Percentiles rank a stretch among this genome's conserved stretches.
Conservation (phyloP, 2,329 filamentous ascomycete genomes). For the Beauveria brongniartii region DNA sequence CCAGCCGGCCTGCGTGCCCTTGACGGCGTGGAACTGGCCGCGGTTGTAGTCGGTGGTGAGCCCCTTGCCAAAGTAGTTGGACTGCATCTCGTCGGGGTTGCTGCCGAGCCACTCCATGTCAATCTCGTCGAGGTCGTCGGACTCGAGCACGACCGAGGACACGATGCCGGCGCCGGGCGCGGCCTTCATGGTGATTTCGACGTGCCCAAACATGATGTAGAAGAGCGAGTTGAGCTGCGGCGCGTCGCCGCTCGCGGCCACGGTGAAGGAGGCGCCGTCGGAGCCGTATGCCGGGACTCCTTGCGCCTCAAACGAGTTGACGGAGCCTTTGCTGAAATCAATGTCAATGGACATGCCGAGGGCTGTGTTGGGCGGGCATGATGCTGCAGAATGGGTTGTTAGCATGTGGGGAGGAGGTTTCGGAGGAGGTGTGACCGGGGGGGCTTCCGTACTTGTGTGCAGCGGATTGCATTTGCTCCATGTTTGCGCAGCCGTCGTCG, state of each 20-base stretch:
- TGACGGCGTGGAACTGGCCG: conserved; percentile 65
- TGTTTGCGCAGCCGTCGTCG: conserved; percentile 5
- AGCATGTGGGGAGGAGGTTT: background rate
- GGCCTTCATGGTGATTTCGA: conserved; percentile 77
- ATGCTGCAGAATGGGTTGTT: conserved; percentile 27
- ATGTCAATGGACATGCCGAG: conserved; percentile 75
- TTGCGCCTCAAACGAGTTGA: conserved; percentile 68
- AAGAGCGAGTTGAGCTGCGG: conserved; percentile 84
- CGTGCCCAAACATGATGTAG: conserved; percentile 98
- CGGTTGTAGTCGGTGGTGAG: conserved; percentile 79
- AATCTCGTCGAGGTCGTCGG: conserved; percentile 89
- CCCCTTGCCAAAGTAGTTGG: conserved; percentile 96
- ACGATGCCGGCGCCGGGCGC: conserved; percentile 88
- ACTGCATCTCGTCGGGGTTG: conserved; percentile 70
- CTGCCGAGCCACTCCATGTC: conserved; percentile 95
- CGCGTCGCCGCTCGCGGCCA: conserved; percentile 69
- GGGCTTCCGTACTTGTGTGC: background rate
- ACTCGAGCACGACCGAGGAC: conserved; percentile 84
- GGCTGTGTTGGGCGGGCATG: conserved; percentile 69
- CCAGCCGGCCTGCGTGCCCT: conserved; percentile 63
- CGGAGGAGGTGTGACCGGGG: background rate
- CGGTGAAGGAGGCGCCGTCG: conserved; percentile 75
- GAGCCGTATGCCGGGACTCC: conserved; percentile 62
- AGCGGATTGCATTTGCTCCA: conserved; percentile 13
- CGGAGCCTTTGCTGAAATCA: conserved; percentile 72